Conservation (phyloP, 371 early-diverging fungal genomes). For the Lichtheimia hyalospora region DNA sequence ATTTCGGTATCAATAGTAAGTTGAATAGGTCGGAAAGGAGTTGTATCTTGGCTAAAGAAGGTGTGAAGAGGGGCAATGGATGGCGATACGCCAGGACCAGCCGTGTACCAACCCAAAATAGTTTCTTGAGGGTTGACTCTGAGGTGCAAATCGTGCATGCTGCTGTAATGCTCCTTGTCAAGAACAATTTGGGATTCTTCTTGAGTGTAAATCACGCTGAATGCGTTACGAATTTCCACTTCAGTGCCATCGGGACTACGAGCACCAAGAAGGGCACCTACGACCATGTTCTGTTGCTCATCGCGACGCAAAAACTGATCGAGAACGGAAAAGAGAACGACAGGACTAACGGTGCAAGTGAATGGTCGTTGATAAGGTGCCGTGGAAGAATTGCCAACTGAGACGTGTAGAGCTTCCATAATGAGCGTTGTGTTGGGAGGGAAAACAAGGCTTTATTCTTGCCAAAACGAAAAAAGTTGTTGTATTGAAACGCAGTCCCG, state of each 20-base stretch:
- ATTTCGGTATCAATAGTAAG: constrained; percentile 85
- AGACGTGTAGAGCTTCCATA: constrained; percentile 38
- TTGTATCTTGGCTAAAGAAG: constrained; percentile 80
- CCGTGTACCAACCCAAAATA: constrained; percentile 93
- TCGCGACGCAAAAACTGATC: constrained; percentile 91
- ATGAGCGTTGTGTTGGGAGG: not conserved
- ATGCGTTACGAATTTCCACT: constrained; percentile 88
- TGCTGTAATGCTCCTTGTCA: constrained; percentile 88
- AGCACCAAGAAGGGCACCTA: constrained; percentile 87
- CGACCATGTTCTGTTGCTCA: constrained; percentile 78
- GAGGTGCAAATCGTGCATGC: constrained; percentile 85
- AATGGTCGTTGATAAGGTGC: constrained; percentile 59
- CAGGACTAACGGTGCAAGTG: constrained; percentile 73
- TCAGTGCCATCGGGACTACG: constrained; percentile 84
- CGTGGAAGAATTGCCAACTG: constrained; percentile 35
- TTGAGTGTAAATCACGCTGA: constrained; percentile 80
- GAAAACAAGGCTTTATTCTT: not conserved
- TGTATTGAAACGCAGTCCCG: constrained; percentile 7
- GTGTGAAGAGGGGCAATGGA: constrained; percentile 85
- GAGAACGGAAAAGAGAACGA: constrained; percentile 89
- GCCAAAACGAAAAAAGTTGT: constrained; percentile 6
- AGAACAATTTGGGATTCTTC: constrained; percentile 68
- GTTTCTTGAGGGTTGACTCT: constrained; percentile 88
- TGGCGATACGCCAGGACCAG: constrained; percentile 69
- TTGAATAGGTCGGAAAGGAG: constrained; percentile 83